These are phyloP conservation scores for Mycena latifolia DNA, from an alignment of 768 basidiomycete species.

Conservation along the genomic window DNA sequence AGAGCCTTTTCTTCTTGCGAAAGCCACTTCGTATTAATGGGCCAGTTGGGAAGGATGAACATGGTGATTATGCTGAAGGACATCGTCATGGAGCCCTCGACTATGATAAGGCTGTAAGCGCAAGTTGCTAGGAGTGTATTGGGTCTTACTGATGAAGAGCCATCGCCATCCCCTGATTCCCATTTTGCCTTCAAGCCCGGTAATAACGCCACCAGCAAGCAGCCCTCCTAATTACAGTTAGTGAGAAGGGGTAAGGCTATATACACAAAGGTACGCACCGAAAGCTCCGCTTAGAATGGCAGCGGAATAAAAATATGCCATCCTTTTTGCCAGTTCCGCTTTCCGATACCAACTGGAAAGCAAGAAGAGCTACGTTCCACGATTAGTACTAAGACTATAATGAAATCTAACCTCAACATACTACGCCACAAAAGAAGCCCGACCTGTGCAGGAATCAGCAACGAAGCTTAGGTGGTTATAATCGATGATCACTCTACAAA, in stretches of 20 bases:
- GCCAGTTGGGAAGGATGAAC: constrained; percentile 32
- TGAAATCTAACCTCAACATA: constrained; percentile 18
- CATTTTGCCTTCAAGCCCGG: constrained; percentile 31
- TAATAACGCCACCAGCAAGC: constrained; percentile 31
- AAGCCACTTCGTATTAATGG: constrained; percentile 30
- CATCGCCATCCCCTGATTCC: constrained; percentile 32
- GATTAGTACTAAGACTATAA: constrained; percentile 16
- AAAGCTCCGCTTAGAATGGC: constrained; percentile 32
- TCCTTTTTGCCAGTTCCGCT: constrained; percentile 30
- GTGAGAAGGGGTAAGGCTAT: constrained; percentile 14
- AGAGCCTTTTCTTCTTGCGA: constrained; percentile 30
- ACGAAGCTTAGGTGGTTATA: constrained; percentile 19
- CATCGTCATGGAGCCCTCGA: constrained; percentile 32
- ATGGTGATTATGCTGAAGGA: constrained; percentile 28
- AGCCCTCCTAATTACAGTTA: constrained; percentile 23
- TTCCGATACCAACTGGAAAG: constrained; percentile 33
- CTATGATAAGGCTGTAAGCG: constrained; percentile 21
- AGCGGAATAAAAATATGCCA: constrained; percentile 32
- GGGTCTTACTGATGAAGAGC: constrained; percentile 30
- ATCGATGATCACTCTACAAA: constrained; percentile 28
- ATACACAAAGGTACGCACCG: constrained; percentile 22
- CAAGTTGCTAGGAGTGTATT: constrained; percentile 17
- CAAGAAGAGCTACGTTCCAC: constrained; percentile 30
- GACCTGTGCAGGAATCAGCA: constrained; percentile 26
- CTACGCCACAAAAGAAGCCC: constrained; percentile 31